phyloP scores from a whole-genome alignment of 208 protist genomes.

The Strigomonas galati region DNA sequence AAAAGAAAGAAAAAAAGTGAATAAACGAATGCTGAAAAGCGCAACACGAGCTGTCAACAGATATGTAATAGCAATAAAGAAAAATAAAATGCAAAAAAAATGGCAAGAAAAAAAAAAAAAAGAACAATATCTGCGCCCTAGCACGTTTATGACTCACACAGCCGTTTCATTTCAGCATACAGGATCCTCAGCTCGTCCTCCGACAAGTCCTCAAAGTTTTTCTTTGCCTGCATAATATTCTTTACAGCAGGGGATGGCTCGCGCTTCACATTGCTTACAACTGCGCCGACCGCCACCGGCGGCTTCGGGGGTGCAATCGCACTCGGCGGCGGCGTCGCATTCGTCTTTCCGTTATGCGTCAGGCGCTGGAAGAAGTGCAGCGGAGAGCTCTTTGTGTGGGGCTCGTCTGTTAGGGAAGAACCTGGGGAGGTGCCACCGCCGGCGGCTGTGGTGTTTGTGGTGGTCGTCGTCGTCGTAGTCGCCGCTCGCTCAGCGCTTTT shows the following conservation, averaged over 20 bases:
- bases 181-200: background rate
- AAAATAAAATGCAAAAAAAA: conserved; percentile 1
- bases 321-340: too few relatives aligned
- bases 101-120: background rate
- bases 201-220: background rate
- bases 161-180: background rate
- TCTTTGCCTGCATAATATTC: background rate
- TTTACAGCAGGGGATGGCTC: background rate
- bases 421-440: background rate
- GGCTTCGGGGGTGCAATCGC: too few relatives aligned
- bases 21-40: conserved; percentile 4
- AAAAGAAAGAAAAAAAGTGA: conserved; percentile 10
- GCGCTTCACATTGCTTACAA: too few relatives aligned
- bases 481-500: background rate
- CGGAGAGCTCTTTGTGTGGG: too few relatives aligned
- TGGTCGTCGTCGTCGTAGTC: background rate
- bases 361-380: too few relatives aligned
- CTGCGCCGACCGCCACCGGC: too few relatives aligned
- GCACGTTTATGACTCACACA: background rate
- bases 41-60: background rate
- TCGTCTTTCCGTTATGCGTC: too few relatives aligned
- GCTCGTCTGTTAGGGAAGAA: background rate
- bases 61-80: conserved; percentile 15
- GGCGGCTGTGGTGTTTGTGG: background rate
- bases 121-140: background rate